Conservation (phyloP, 306 rosid species). For the Sophora flavescens region DNA sequence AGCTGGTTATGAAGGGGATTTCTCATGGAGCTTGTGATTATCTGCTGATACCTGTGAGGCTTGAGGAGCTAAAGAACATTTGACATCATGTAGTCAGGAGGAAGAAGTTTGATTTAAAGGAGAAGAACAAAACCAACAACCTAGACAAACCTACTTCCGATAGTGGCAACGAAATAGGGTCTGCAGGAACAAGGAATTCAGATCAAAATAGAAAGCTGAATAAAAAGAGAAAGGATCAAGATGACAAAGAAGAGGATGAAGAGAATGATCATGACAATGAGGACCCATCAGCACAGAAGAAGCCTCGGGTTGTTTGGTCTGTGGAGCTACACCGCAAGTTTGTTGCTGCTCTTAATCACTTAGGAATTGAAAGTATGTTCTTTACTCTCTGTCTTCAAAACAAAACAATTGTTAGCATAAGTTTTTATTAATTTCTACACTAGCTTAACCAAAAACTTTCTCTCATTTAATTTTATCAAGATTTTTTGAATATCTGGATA, state of each 20-base stretch:
- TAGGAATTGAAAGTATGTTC: constrained; percentile 94
- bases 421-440: not conserved
- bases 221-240: constrained; percentile 86
- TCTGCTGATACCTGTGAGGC: too few relatives aligned
- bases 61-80: too few relatives aligned
- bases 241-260: constrained; percentile 82
- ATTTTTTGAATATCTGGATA: not conserved
- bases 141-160: too few relatives aligned
- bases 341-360: constrained; percentile 88
- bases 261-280: constrained; percentile 70
- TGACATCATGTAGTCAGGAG: too few relatives aligned
- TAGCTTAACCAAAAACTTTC: not conserved
- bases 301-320: constrained; percentile 99
- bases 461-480: constrained; percentile 6
- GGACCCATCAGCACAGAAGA: constrained; percentile 85
- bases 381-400: constrained; percentile 35
- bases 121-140: too few relatives aligned
- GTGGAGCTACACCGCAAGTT: constrained; percentile 94
- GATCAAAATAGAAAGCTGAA: too few relatives aligned
- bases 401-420: constrained; percentile 9
- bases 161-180: too few relatives aligned
- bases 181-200: too few relatives aligned
- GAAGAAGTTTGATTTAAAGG: too few relatives aligned
- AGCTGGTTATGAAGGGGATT: too few relatives aligned
- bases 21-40: too few relatives aligned